Conservation (phyloP, 805 yeast species). For the Wickerhamiella cacticola region DNA sequence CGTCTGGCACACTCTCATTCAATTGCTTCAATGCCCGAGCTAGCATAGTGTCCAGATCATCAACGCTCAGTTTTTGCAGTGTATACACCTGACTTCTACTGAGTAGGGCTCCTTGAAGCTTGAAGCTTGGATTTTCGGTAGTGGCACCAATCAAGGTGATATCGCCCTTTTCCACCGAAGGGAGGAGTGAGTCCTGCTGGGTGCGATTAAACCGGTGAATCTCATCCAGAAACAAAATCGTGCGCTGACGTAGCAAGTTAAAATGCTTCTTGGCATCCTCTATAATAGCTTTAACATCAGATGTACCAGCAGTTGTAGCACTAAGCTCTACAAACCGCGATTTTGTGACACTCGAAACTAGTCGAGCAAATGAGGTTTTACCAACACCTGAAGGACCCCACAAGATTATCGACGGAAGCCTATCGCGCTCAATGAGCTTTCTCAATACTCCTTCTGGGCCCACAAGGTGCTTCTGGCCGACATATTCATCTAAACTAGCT, state of each 20-base stretch:
- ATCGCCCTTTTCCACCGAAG: slow-evolving; percentile 73
- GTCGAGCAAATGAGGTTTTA: slow-evolving; percentile 76
- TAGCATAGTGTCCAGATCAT: slow-evolving; percentile 44
- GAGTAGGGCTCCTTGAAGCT: slow-evolving; percentile 66
- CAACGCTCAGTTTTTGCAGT: slow-evolving; percentile 39
- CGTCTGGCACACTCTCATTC: slow-evolving; percentile 32
- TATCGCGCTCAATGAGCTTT: slow-evolving; percentile 43
- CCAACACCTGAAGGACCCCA: slow-evolving; percentile 96
- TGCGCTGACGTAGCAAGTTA: slow-evolving; percentile 38
- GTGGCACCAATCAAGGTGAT: slow-evolving; percentile 89
- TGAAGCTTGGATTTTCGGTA: slow-evolving; percentile 84
- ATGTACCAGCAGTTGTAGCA: slow-evolving; percentile 62
- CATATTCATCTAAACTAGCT: slow-evolving; percentile 46
- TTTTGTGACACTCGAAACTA: slow-evolving; percentile 42
- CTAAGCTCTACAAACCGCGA: slow-evolving; percentile 65
- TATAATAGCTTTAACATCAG: slow-evolving; percentile 54
- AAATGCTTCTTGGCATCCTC: slow-evolving; percentile 38
- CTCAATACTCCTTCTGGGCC: slow-evolving; percentile 51
- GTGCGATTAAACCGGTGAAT: slow-evolving; percentile 75
- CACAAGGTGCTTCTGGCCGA: slow-evolving; percentile 77
- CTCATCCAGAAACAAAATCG: slow-evolving; percentile 82
- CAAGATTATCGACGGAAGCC: slow-evolving; percentile 65
- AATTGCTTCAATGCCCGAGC: slow-evolving; percentile 44
- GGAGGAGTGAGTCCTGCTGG: slow-evolving; percentile 81
- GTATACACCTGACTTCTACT: slow-evolving; percentile 77